These are phyloP conservation scores for Rutstroemia sp. DNA, from an alignment of 2,329 filamentous ascomycete genomes.

Conservation along the genomic window DNA sequence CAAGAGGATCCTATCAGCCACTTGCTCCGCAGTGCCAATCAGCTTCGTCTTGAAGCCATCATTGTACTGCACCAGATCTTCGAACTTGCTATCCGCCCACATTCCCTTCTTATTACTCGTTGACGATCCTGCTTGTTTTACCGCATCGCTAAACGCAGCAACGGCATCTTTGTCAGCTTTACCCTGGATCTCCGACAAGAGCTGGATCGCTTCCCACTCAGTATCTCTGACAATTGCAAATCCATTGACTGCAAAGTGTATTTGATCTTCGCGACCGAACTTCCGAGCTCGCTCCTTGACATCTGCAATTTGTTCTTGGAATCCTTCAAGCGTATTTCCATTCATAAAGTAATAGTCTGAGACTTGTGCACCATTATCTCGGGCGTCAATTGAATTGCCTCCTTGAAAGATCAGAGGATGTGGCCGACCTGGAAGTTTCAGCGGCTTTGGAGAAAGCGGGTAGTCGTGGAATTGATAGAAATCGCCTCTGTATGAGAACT, in stretches of 20 bases:
- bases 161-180: slow-evolving; percentile 45
- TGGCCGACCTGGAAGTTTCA: slow-evolving; percentile 36
- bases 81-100: slow-evolving; percentile 45
- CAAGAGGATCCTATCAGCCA: slow-evolving; percentile 41
- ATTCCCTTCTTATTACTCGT: slow-evolving; percentile 42
- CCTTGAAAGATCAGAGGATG: slow-evolving; percentile 47
- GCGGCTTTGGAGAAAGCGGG: slow-evolving; percentile 41
- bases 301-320: slow-evolving; percentile 42
- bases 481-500: slow-evolving; percentile 43
- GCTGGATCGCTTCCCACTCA: slow-evolving; percentile 41
- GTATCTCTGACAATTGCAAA: slow-evolving; percentile 44
- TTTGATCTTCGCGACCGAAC: slow-evolving; percentile 36
- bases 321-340: slow-evolving; percentile 46
- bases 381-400: slow-evolving; percentile 43
- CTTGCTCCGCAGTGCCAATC: slow-evolving; percentile 44
- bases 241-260: slow-evolving; percentile 43
- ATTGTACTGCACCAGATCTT: slow-evolving; percentile 48
- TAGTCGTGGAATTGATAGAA: slow-evolving; percentile 47
- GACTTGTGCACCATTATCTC: slow-evolving; percentile 40
- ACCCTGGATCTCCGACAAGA: slow-evolving; percentile 44
- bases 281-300: slow-evolving; percentile 39
- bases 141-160: slow-evolving; percentile 40
- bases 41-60: slow-evolving; percentile 49
- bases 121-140: slow-evolving; percentile 41
- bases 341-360: slow-evolving; percentile 50